Evolutionary conservation across 768 basidiomycete species (phyloP).

Genomic region (Amanita exitialis): DNA sequence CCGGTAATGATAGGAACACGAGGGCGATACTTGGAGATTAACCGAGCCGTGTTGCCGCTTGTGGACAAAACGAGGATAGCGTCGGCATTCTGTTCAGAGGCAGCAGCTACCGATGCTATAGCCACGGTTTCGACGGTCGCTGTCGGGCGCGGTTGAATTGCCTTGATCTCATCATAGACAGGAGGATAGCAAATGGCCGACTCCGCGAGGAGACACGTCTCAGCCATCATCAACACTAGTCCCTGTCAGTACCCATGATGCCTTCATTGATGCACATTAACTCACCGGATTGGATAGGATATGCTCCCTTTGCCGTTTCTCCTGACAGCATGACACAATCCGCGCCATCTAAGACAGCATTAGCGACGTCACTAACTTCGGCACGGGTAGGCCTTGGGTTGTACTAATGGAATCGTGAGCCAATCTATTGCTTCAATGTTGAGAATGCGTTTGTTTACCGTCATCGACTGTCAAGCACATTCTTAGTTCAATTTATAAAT

Average conservation of each 20-base stretch:
- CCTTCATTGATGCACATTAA: constrained; percentile 1
- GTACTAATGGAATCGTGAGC: constrained; percentile 42
- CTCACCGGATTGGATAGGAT: constrained; percentile 91
- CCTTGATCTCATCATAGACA: constrained; percentile 80
- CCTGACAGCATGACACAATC: constrained; percentile 99
- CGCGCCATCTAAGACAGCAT: constrained; percentile 96
- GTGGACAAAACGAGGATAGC: constrained; percentile 96
- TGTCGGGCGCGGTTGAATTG: constrained; percentile 78
- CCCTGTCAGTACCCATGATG: constrained; percentile 24
- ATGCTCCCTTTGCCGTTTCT: constrained; percentile 96
- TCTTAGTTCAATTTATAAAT: neutral
- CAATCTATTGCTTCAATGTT: neutral
- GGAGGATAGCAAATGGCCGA: constrained; percentile 92
- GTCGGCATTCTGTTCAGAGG: constrained; percentile 88
- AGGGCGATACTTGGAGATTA: constrained; percentile 95
- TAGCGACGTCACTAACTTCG: constrained; percentile 98
- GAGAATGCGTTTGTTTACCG: constrained; percentile 35
- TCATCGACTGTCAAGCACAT: constrained; percentile 66
- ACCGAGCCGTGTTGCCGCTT: constrained; percentile 90
- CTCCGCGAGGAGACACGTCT: constrained; percentile 96
- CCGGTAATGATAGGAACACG: constrained; percentile 90
- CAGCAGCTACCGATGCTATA: constrained; percentile 91
- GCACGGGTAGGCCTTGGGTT: constrained; percentile 98
- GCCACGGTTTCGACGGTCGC: constrained; percentile 94
- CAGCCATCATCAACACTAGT: constrained; percentile 91